These are phyloP conservation scores for Scopulariopsis brevicaulis DNA, from an alignment of 2,329 filamentous ascomycete species.

Conservation along the genomic window DNA sequence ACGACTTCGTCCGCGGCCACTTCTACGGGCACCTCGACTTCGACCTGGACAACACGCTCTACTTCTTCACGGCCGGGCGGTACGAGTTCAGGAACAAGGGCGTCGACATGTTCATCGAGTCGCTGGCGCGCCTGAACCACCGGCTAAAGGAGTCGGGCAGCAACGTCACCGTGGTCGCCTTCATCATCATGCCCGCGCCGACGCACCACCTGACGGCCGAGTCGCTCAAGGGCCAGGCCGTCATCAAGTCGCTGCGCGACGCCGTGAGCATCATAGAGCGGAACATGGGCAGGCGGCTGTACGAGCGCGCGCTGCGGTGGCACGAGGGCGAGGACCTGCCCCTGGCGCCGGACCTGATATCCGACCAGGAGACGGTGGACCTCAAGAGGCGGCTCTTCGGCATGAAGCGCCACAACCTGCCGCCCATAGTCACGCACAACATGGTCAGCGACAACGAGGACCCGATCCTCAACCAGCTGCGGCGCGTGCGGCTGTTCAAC, in stretches of 20 bases:
- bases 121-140: conserved; percentile 87
- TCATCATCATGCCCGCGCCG: conserved; percentile 97
- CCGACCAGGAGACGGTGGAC: conserved; percentile 82
- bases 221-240: conserved; percentile 89
- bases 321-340: conserved; percentile 88
- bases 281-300: conserved; percentile 85
- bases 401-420: conserved; percentile 86
- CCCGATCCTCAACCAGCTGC: conserved; percentile 90
- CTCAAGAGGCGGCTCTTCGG: conserved; percentile 85
- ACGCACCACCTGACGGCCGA: conserved; percentile 92
- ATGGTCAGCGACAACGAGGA: conserved; percentile 93
- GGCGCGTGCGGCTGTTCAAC: conserved; percentile 94
- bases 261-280: conserved; percentile 88
- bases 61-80: conserved; percentile 92
- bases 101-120: conserved; percentile 99
- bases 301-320: conserved; percentile 90
- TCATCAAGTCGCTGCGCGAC: conserved; percentile 91
- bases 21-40: conserved; percentile 99
- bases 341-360: conserved; percentile 80
- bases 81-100: conserved; percentile 99
- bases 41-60: conserved; percentile 90
- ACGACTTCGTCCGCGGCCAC: conserved; percentile 94
- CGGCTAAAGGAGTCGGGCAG: conserved; percentile 90
- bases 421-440: conserved; percentile 97
- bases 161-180: conserved; percentile 81